phyloP scores from a whole-genome alignment of 2,329 filamentous ascomycete genomes.

The Talaromyces sp. region DNA sequence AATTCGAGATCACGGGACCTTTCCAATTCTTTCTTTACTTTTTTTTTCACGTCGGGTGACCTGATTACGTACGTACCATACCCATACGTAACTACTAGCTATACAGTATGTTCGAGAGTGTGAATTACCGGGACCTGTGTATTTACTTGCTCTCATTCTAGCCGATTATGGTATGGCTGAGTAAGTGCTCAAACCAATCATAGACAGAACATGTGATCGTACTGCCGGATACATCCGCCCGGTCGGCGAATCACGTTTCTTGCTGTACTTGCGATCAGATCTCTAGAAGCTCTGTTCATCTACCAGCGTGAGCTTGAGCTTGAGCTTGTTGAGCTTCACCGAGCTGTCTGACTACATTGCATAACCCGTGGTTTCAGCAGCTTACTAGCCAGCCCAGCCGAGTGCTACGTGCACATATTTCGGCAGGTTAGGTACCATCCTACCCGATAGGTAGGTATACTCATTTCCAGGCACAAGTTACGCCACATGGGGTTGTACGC shows the following conservation, averaged over 20 bases:
- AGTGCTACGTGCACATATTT: background rate
- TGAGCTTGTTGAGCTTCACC: background rate
- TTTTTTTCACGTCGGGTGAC: constrained; percentile 16
- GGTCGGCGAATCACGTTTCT: background rate
- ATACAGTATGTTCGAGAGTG: background rate
- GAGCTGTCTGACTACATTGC: background rate
- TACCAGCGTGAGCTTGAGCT: background rate
- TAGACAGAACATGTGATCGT: background rate
- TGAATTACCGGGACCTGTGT: constrained; percentile 1
- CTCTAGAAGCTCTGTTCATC: background rate
- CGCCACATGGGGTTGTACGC: background rate
- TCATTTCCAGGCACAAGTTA: background rate
- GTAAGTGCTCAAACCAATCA: background rate
- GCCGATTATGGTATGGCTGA: background rate
- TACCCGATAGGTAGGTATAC: background rate
- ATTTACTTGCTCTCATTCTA: background rate
- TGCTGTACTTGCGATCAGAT: background rate
- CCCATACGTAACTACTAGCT: background rate
- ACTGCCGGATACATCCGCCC: constrained; percentile 6
- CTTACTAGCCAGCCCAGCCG: background rate
- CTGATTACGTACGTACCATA: constrained; percentile 1
- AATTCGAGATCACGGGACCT: constrained; percentile 9
- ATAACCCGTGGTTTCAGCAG: background rate
- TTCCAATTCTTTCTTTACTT: constrained; percentile 9
- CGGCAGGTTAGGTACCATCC: background rate